Percentiles rank a stretch among this genome's conserved stretches.
Evolutionary conservation across 208 protist species (phyloP).

Genomic region (Crithidia expoeki): DNA sequence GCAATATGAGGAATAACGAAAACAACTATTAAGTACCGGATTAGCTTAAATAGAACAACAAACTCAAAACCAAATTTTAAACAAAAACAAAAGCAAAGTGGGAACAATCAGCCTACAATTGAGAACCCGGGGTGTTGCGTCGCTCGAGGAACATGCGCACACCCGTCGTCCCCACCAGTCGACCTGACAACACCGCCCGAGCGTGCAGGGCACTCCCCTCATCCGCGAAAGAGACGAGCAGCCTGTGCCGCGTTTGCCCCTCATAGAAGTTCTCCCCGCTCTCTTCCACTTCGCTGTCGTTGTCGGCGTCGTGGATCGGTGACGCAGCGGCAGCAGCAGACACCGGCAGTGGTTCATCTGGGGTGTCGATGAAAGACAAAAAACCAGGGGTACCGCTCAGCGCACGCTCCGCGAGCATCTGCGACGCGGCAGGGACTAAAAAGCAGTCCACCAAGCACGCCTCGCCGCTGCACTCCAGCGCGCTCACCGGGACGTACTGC

Average conservation of each 20-base stretch:
- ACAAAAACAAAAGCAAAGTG: slow-evolving; percentile 4
- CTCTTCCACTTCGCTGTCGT: slow-evolving; percentile 26
- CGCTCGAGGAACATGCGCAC: slow-evolving; percentile 83
- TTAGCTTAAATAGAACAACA: too few relatives aligned
- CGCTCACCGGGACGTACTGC: slow-evolving; percentile 54
- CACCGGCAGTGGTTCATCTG: slow-evolving; percentile 23
- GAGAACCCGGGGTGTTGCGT: slow-evolving; percentile 10
- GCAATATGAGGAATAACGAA: too few relatives aligned
- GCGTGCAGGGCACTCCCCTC: slow-evolving; percentile 85
- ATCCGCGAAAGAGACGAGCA: slow-evolving; percentile 77
- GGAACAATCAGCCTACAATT: background rate
- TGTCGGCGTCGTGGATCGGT: slow-evolving; percentile 33
- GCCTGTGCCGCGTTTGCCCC: slow-evolving; percentile 16
- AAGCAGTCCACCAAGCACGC: slow-evolving; percentile 74
- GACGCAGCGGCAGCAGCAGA: slow-evolving; percentile 11
- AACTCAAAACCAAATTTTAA: too few relatives aligned
- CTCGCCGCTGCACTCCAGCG: slow-evolving; percentile 38
- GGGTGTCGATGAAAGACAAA: slow-evolving; percentile 53
- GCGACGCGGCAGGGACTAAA: slow-evolving; percentile 56
- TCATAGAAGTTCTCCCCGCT: slow-evolving; percentile 8
- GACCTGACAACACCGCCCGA: slow-evolving; percentile 79
- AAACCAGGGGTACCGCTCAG: slow-evolving; percentile 73
- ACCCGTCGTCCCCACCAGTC: slow-evolving; percentile 72
- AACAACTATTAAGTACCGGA: too few relatives aligned
- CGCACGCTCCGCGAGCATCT: slow-evolving; percentile 53